Evolutionary conservation across 305 asterid genomes (phyloP), one percentile per base, ranked within the genome.

Genomic region (Solanum aculeatissimum): DNA sequence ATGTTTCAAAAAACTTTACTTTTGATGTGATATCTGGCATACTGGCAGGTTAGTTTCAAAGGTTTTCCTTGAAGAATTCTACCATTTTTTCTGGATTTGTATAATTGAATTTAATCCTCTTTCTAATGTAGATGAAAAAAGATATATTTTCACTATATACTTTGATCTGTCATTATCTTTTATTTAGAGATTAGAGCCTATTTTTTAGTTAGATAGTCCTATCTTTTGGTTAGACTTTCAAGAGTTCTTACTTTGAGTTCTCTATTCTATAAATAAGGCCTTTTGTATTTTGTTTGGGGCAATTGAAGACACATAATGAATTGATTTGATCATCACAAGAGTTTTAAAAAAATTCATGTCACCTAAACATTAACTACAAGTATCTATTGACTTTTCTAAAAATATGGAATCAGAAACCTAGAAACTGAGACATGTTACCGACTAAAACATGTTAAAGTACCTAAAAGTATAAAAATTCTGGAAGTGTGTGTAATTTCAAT

Each of bases 1-100:
- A 96, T 84, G 98, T 96, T 81, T 92, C 98, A 42, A 94, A 96
- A 75, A 94, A 96, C 86, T 93, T 86, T 58, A 96, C 99, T 7
- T 96, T 96, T 87, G 97, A 96, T 87, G 91, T 94, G 85, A 85
- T 96, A 82, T 85, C 93, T 79, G 97, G 98, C 88, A 91, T 96
- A 83, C 87, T 96, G 70, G 86, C 93, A 92, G 98, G 99, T 95
- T 87, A 82, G 62, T 68, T 16, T 66, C 6, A 58, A 42, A 54
- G 27, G 53, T 70, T 79, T 68, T 65, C 10, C 51, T 84, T 38
- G 32, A 65, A 70, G 12, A 53, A 75, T 13, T 77, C 60, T 54
- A 43, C 79, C 85, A 21, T 51, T 42, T 83, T 54, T 38, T 32
- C 81, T 32, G 62, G 53, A 51, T 35, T 38, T 69, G 40, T 83